Evolutionary conservation across 805 yeast species (phyloP), one percentile per base, ranked within the genome.

Genomic region (Ogataea salicorniae): DNA sequence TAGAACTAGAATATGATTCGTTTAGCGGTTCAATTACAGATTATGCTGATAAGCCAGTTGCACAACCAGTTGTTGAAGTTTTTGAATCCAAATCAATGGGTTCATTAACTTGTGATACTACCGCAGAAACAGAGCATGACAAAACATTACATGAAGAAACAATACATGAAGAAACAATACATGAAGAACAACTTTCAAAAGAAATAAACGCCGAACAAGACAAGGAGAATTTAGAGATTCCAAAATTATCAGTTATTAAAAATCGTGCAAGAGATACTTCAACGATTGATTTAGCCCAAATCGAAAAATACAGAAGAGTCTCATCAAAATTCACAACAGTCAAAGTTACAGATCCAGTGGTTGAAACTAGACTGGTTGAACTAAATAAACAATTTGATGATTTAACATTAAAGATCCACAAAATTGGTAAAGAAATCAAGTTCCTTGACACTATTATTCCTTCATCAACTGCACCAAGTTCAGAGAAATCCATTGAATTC

Each of bases 1-100:
- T 65, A 34, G 66, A 64, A 33, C 55, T 65, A 29, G 67, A 65
- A 41, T 65, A 50, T 51, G 69, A 65, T 40, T 57, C 58, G 2
- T 65, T 65, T 51, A 59, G 46, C 46, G 69, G 69, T 3, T 64
- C 68, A 1, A 46, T 62, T 22, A 49, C 56, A 13, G 65, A 63
- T 37, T 55, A 55, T 49, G 66, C 63, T 4, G 61, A 56, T 37
- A 51, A 47, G 26, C 46, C 37, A 17, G 43, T 22, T 15, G 11
- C 31, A 35, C 22, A 13, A 37, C 11, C 41, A 14, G 39, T 37
- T 13, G 35, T 26, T 18, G 48, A 40, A 17, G 14, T 18, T 15
- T 18, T 18, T 5, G 41, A 42, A 11, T 37, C 49, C n/a, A 49
- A 43, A 39, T 50, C 61, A 9, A 38, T 55, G 48, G 56, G 39